Evolutionary conservation across 2,329 filamentous ascomycete genomes (phyloP), one percentile per base, ranked within the genome.

Genomic region (Leptographium radiaticola): DNA sequence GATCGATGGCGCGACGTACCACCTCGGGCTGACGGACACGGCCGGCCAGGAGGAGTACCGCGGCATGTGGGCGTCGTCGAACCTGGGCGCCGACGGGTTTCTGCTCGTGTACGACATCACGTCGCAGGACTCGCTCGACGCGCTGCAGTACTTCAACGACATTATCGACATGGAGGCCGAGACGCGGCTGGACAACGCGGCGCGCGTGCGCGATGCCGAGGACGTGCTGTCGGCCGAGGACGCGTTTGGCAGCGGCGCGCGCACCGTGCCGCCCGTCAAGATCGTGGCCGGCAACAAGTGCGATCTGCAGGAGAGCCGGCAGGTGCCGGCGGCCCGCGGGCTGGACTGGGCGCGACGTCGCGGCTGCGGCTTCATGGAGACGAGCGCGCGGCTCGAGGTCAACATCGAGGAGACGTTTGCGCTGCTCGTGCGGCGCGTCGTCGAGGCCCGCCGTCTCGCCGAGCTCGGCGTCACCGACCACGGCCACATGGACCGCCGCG

Each of bases 371-470:
- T 93, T 93, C 70, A 93, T 93, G 87, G 87, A 93, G 77, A 93
- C 87, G 58, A 89, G 84, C 63, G 87, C 87, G 6, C 73, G 87
- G 53, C 80, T 89, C 62, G 86, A 89, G 73, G 87, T 93, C 59
- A 93, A 93, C 66, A 88, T 93, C 58, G 87, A 93, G 67, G 87
- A 93, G 76, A 91, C 87, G 0, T 93, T 93, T 74, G 86, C 85
- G 39, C 74, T 83, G 42, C 79, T 84, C 56, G 76, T 84, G 45
- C 72, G 79, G 31, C 72, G 80, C 51, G 81, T 84, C 51, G 73
- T 79, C 48, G 80, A 83, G 70, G 71, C 71, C n/a, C 67, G 79
- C 20, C 66, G 70, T 15, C 66, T 75, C 46, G 76, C 76, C 5
- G 74, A 74, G 60, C 67, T 70, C 63, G 76, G 73, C 56, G 65